Base-by-base conservation (phyloP, 2,329 filamentous ascomycete genomes). In the Pseudogymnoascus sp. region DNA sequence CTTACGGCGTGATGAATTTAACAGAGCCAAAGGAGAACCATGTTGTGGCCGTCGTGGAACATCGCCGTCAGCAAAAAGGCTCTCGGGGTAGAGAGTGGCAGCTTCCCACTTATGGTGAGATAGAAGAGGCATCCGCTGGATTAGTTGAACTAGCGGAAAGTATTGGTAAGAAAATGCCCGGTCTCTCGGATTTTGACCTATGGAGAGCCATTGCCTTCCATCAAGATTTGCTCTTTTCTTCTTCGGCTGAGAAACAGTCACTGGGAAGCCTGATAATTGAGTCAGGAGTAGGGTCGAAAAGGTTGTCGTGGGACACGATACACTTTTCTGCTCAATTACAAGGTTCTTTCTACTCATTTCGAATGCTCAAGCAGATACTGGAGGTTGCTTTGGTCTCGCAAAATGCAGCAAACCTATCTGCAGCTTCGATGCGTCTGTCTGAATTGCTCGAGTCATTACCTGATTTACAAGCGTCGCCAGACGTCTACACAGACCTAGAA, bases 1-100 rank as follows among this genome's bases (percentile, higher is more conserved):
- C 81, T 1, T 88, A 86, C 68, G 80, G 82, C 0, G 65, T 83
- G 6, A 70, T 84, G 19, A 78, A 79, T 62, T 25, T 74, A 4
- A 72, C 72, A 4, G 66, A 71, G 25, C 66, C 72, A n/a, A 38
- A 62, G 11, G 28, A 64, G 6, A 65, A 71, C 33, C 61, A 66
- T 36, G 63, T 58, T 4, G 58, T 36, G 9, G 66, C 62, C 8
- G 64, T 72, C 7, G 67, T 67, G 49, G 72, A 74, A 52, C 67
- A 73, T 45, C 66, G 68, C 39, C 69, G 67, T 33, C 71, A 72
- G 58, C 49, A 66, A 9, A 65, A 64, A 16, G 65, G 65, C 16
- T 69, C 67, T 7, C 55, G 49, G 3, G 72, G 72, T 3, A 63
- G 68, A 61, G 68, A 70, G 59, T 61, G 70, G 41, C 63, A 66